Base-by-base conservation (phyloP, 2,329 filamentous ascomycete genomes). In the Drechslerella stenobrocha region DNA sequence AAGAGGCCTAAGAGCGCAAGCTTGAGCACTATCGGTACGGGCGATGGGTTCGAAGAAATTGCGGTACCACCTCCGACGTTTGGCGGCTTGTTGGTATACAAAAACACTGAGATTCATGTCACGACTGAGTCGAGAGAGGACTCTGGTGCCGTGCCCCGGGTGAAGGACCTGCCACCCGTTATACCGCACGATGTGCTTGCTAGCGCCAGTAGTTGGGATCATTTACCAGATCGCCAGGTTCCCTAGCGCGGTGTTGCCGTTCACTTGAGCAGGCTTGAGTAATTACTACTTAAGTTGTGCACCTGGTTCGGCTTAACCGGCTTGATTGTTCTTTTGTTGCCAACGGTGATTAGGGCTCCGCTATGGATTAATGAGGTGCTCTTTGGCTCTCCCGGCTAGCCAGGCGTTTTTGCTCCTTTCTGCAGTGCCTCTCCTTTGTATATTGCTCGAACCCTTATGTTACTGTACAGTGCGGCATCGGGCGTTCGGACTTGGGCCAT, bases 1-100 rank as follows among this genome's bases (percentile, higher is more conserved):
- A 18, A 8, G 18, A n/a, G 37, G 3, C 37, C 37, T 42, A 42
- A 20, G 15, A 42, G 37, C 37, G 9, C 22, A 18, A 42, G 22
- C 18, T 9, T 42, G 37, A 42, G 37, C 37, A 42, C 47, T 48
- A 24, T 50, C 47, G 9, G 37, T 20, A 58, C 26, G 4, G 63
- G 63, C 11, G 63, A 59, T 22, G 63, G 60, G 5, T 60, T 67
- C 42, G 63, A 67, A 34, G 63, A 67, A 20, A 59, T 67, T 7
- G 55, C 63, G 5, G 55, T 67, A 6, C 63, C 63, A 8, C 55
- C 63, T 8, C 63, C 53, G 4, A 51, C 44, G 2, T 60, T 67
- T 42, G 63, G 63, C 7, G 63, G 63, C 1, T 55, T 60, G n/a
- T 20, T 67, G 24, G 55, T 67, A 9, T 67, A 67, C 23, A 67